phyloP scores from a whole-genome alignment of 1,284 basidiomycete genomes.

The Sanghuangporus sanghuang region DNA sequence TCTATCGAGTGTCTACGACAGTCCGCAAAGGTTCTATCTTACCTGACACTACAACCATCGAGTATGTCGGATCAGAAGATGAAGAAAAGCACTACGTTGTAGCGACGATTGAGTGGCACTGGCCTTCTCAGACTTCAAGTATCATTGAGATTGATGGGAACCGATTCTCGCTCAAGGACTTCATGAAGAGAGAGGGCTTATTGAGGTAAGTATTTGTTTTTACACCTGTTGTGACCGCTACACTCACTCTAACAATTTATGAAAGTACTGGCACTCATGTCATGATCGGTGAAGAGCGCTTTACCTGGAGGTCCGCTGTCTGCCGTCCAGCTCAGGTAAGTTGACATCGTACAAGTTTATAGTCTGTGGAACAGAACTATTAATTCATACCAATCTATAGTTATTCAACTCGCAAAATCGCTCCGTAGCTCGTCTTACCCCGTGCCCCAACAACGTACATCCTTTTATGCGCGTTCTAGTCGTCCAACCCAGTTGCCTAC shows the following conservation, averaged over 20 bases:
- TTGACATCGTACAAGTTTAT: neutral
- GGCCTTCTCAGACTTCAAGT: constrained; percentile 1
- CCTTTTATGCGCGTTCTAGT: neutral
- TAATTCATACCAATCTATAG: neutral
- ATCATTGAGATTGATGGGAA: constrained; percentile 3
- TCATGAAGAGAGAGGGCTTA: constrained; percentile 1
- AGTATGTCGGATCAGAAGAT: neutral
- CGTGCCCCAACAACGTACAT: neutral
- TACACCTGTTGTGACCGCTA: neutral
- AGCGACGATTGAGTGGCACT: constrained; percentile 5
- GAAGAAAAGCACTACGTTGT: neutral
- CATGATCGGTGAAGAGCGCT: neutral
- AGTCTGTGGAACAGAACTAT: neutral
- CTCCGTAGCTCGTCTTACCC: neutral
- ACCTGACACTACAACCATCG: constrained; percentile 4
- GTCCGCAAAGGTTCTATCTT: constrained; percentile 1
- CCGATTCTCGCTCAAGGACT: neutral
- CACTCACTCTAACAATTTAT: neutral
- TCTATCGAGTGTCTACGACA: constrained; percentile 5
- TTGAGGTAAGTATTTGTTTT: neutral
- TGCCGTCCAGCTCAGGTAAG: neutral
- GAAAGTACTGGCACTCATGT: constrained; percentile 1
- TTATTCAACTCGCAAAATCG: neutral
- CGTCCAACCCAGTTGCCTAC: neutral
- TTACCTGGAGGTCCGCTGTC: constrained; percentile 4